These are phyloP conservation scores for Scenedesmus sp. DNA, from an alignment of 163 green algal species.

Conservation along the genomic window DNA sequence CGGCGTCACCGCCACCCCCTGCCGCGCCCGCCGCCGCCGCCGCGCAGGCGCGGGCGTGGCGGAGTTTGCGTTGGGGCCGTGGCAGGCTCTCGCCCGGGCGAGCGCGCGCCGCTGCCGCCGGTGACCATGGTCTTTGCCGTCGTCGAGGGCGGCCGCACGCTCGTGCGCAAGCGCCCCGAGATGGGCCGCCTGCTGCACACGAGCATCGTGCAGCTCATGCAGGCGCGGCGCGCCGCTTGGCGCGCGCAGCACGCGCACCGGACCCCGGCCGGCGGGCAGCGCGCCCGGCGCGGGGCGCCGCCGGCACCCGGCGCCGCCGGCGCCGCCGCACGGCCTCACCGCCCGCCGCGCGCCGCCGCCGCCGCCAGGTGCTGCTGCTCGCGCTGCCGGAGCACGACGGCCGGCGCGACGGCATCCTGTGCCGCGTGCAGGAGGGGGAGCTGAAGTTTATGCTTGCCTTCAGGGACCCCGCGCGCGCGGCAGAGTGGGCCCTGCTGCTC, in stretches of 20 bases:
- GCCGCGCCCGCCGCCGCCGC: too few species aligned
- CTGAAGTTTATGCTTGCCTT: conserved; percentile 65
- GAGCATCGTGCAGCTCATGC: background rate
- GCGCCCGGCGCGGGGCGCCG: too few species aligned
- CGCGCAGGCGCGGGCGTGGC: background rate
- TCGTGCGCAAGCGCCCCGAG: conserved; percentile 15
- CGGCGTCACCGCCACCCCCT: too few species aligned
- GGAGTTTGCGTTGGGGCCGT: background rate
- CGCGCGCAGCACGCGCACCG: too few species aligned
- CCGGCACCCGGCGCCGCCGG: too few species aligned
- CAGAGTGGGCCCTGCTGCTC: conserved; percentile 60
- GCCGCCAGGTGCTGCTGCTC: background rate
- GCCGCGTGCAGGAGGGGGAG: conserved; percentile 53
- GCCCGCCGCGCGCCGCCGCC: too few species aligned
- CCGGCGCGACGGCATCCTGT: conserved; percentile 56
- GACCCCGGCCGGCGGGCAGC: too few species aligned
- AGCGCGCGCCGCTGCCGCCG: conserved; percentile 25
- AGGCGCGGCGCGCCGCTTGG: too few species aligned
- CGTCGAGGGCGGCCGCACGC: conserved; percentile 46
- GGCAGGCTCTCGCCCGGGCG: background rate
- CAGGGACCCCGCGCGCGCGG: conserved; percentile 29
- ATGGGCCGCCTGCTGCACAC: conserved; percentile 1
- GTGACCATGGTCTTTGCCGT: conserved; percentile 61
- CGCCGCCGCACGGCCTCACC: too few species aligned
- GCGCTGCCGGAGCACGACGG: conserved; percentile 29